Base-by-base conservation (phyloP, 2,329 filamentous ascomycete genomes). In the Ceratocystis eucalypticola region DNA sequence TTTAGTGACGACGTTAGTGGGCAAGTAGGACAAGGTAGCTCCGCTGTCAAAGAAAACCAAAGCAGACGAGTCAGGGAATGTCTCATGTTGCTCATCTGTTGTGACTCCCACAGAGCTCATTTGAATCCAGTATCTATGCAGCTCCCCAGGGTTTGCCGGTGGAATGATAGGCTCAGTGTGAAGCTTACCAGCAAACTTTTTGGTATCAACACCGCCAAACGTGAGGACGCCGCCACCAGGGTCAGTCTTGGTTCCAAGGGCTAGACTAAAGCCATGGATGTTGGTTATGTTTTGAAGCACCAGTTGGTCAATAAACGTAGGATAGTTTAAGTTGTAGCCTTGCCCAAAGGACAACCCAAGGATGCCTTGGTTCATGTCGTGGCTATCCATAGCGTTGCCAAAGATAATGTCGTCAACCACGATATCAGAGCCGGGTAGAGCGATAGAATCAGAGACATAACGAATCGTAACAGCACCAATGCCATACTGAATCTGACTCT, bases 21-120 rank as follows among this genome's bases (percentile, higher is more conserved):
- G 88, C 1, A 91, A 79, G 69, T 86, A 84, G 73, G 82, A 87
- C 66, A 88, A 76, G 53, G 84, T 87, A 69, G 83, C 86, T 66
- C 88, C 88, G 15, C 83, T 86, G 74, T 88, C 86, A 30, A 88
- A 78, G 62, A 85, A 79, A 37, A 82, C 79, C 33, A 78, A 74
- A 7, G 78, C 70, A 17, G 78, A 74, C 48, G 75, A 75, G 67
- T 71, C 61, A 50, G 68, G 25, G 67, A 71, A 71, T 6, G 68
- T 70, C 30, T 66, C 68, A 7, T 62, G 55, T 10, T 65, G 68
- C 48, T 72, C 73, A 30, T 70, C 70, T 46, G 72, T 73, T 65
- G 70, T 75, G 66, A 76, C 66, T 66, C 71, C 72, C 22, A 80
- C 70, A 2, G 73, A 72, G 67, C 76, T 73, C 22, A 80, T 70